phyloP scores from a whole-genome alignment of 768 basidiomycete genomes.

The Clitopilus hobsonii region DNA sequence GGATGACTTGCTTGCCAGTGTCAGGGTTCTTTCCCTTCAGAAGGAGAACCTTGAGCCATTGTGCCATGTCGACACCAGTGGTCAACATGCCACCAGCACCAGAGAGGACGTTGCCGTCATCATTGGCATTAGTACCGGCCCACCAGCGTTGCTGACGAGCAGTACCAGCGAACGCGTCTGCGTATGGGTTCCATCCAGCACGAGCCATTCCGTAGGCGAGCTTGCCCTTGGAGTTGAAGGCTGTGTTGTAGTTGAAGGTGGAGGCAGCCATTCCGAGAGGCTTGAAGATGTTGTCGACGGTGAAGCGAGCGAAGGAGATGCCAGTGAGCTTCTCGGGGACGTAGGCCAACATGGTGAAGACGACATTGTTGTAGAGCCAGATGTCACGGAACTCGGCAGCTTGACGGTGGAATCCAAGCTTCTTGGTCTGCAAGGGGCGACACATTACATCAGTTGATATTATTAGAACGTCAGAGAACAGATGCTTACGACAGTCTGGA shows the following conservation, averaged over 20 bases:
- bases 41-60: conserved; percentile 24
- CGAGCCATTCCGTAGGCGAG: conserved; percentile 17
- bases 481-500: conserved; percentile 4
- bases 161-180: conserved; percentile 11
- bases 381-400: conserved; percentile 20
- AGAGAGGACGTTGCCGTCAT: conserved; percentile 19
- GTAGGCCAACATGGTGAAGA: conserved; percentile 19
- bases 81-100: conserved; percentile 24
- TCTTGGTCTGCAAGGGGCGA: conserved; percentile 8
- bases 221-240: conserved; percentile 17
- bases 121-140: conserved; percentile 14
- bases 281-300: conserved; percentile 21
- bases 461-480: not conserved
- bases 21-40: conserved; percentile 18
- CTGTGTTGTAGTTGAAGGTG: conserved; percentile 20
- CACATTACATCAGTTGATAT: not conserved
- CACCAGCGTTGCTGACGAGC: conserved; percentile 12
- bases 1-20: conserved; percentile 19
- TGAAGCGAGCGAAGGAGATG: conserved; percentile 16
- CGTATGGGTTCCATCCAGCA: conserved; percentile 1
- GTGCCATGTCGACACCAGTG: conserved; percentile 21
- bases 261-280: conserved; percentile 21
- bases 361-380: conserved; percentile 21
- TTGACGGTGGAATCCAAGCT: conserved; percentile 15
- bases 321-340: conserved; percentile 15